phyloP scores from a whole-genome alignment of 2,329 filamentous ascomycete genomes.

The Penicillium psychrosexuale region DNA sequence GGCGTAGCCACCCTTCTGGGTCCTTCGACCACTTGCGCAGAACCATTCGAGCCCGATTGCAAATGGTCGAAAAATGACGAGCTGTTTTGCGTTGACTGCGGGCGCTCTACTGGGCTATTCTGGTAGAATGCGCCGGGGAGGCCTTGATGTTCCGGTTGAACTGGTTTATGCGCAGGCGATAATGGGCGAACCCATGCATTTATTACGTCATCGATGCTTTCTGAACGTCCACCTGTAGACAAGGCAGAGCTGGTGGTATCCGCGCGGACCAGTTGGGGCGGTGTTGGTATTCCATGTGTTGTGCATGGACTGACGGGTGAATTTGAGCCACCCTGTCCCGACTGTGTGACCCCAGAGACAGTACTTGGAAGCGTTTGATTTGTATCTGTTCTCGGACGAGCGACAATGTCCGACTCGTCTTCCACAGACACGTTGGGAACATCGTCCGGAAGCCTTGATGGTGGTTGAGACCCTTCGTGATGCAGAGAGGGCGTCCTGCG shows the following conservation, averaged over 20 bases:
- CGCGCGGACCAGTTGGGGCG: slow-evolving; percentile 22
- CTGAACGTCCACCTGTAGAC: slow-evolving; percentile 28
- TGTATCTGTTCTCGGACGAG: slow-evolving; percentile 12
- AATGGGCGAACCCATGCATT: slow-evolving; percentile 43
- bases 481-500: slow-evolving; percentile 11
- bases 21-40: slow-evolving; percentile 9
- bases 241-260: slow-evolving; percentile 31
- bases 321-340: slow-evolving; percentile 6
- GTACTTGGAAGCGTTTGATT: slow-evolving; percentile 2
- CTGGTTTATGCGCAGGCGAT: slow-evolving; percentile 20
- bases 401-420: slow-evolving; percentile 1
- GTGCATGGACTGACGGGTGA: slow-evolving; percentile 27
- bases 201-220: slow-evolving; percentile 46
- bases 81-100: slow-evolving; percentile 10
- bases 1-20: slow-evolving; percentile 7
- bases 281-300: slow-evolving; percentile 11
- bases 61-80: slow-evolving; percentile 1
- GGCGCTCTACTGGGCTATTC: slow-evolving; percentile 12
- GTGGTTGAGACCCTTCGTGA: slow-evolving; percentile 11
- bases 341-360: not conserved
- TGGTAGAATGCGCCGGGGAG: slow-evolving; percentile 11
- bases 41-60: slow-evolving; percentile 3
- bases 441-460: slow-evolving; percentile 12
- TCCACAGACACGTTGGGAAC: not conserved
- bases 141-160: slow-evolving; percentile 8